phyloP scores from a whole-genome alignment of 2,329 filamentous ascomycete genomes.

The Ascochyta fabae region DNA sequence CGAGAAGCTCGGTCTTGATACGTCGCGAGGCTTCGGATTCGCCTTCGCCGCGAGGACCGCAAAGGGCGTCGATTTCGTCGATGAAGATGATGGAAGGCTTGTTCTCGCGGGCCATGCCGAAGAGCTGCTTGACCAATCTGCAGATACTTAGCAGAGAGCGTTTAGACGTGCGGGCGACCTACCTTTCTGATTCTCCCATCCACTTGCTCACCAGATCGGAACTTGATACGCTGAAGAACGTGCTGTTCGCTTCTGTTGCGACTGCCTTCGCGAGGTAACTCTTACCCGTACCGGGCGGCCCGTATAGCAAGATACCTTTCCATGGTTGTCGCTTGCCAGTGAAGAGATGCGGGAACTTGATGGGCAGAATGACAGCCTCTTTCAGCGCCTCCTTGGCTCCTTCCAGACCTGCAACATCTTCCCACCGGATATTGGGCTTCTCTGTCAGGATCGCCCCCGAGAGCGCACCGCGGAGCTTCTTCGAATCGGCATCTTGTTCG shows the following conservation, averaged over 20 bases:
- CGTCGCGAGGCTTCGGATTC: slow-evolving; percentile 96
- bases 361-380: slow-evolving; percentile 95
- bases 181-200: slow-evolving; percentile 99
- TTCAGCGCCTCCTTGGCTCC: slow-evolving; percentile 95
- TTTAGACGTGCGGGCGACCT: slow-evolving; percentile 29
- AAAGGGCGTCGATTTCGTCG: slow-evolving; percentile 95
- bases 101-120: slow-evolving; percentile 97
- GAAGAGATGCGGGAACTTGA: slow-evolving; percentile 97
- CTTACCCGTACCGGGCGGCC: slow-evolving; percentile 95
- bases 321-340: slow-evolving; percentile 95
- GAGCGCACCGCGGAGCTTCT: slow-evolving; percentile 91
- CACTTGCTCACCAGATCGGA: slow-evolving; percentile 98
- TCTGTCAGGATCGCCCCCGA: slow-evolving; percentile 92
- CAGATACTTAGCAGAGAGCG: slow-evolving; percentile 10
- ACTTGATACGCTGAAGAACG: slow-evolving; percentile 98
- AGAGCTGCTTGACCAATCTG: slow-evolving; percentile 93
- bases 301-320: slow-evolving; percentile 97
- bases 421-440: slow-evolving; percentile 96
- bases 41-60: slow-evolving; percentile 89
- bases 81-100: slow-evolving; percentile 99
- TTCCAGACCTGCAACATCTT: slow-evolving; percentile 95
- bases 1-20: slow-evolving; percentile 97
- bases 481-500: slow-evolving; percentile 83
- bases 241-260: slow-evolving; percentile 97
- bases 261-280: slow-evolving; percentile 97